Conservation (phyloP, 2,329 filamentous ascomycete species). For the Colletotrichum lupini region DNA sequence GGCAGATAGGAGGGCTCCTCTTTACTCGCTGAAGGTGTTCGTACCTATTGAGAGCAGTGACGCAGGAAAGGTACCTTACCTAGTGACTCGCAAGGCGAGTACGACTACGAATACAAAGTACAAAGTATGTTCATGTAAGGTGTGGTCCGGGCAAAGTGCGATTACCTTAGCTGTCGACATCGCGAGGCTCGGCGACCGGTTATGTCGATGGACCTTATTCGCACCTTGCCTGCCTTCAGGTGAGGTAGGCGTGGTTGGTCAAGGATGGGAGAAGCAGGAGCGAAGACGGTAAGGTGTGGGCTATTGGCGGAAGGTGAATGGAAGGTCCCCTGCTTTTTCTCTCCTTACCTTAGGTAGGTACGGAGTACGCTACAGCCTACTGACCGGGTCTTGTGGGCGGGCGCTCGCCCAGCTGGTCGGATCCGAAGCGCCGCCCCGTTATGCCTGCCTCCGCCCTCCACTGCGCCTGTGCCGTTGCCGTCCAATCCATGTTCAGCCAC, state of each 20-base stretch:
- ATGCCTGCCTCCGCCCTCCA: not conserved
- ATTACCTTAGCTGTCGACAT: not conserved
- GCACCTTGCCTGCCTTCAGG: not conserved
- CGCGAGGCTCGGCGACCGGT: not conserved
- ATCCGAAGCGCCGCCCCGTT: conserved; percentile 13
- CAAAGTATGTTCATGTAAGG: conserved; percentile 3
- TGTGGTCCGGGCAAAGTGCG: not conserved
- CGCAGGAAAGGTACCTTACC: not conserved
- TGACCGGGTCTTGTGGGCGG: not conserved
- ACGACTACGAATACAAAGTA: too few species aligned
- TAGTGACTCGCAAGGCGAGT: not conserved
- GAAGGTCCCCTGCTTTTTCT: not conserved
- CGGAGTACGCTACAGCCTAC: too few species aligned
- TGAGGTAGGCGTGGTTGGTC: not conserved
- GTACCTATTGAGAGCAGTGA: too few species aligned
- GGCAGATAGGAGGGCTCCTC: not conserved
- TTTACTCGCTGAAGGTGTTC: not conserved
- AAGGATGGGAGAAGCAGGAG: not conserved
- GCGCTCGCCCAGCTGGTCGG: conserved; percentile 13
- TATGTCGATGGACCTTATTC: not conserved
- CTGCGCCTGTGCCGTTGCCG: not conserved
- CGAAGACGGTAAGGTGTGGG: not conserved
- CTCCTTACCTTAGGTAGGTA: not conserved
- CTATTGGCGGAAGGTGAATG: not conserved
- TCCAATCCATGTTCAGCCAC: not conserved